Evolutionary conservation across 2,329 filamentous ascomycete species (phyloP), one percentile per base, ranked within the genome.

Genomic region (Phoma sp.): DNA sequence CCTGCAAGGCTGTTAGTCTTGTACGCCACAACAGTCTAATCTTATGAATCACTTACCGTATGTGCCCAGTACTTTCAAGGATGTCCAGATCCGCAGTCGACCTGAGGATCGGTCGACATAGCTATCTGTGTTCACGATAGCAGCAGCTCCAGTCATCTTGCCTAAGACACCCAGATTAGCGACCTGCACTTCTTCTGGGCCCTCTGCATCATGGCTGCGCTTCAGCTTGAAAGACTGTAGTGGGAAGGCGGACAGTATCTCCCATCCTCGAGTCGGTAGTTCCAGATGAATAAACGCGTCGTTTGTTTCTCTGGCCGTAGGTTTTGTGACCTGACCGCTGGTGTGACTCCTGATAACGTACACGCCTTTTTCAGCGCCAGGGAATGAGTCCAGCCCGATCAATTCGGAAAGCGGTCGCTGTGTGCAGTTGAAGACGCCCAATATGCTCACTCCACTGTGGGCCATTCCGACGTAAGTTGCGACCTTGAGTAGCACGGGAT

Each of bases 81-180:
- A 84, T 1, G 89, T 85, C 65, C 86, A 85, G 12, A 96, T 76
- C 7, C 85, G 76, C 19, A 95, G 76, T 15, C 85, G 79, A 0
- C 86, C 86, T 52, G 85, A 88, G 3, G 55, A 58, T 7, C 82
- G 78, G 32, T 83, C 76, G 63, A 87, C 71, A 31, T 82, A 82
- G 39, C 88, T 82, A 25, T 84, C 81, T n/a, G 80, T 87, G 33
- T 80, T 81, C 1, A 88, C 78, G 7, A 96, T 82, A 0, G 92
- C 92, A 1, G 91, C 92, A 0, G 88, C 86, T 0, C 92, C 94
- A 0, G 92, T 92, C 90, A 98, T 96, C 75, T 97, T 96, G 2
- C 85, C 89, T 3, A 96, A 62, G 2, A 98, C 79, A 0, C 94
- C 94, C 0, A 98, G 75, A 17, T 89, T 87, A 0, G 91, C 87